A percentile compares a stretch with the other conserved stretches of the same genome.
Conservation (phyloP, 768 basidiomycete species). For the Suillus spraguei region DNA sequence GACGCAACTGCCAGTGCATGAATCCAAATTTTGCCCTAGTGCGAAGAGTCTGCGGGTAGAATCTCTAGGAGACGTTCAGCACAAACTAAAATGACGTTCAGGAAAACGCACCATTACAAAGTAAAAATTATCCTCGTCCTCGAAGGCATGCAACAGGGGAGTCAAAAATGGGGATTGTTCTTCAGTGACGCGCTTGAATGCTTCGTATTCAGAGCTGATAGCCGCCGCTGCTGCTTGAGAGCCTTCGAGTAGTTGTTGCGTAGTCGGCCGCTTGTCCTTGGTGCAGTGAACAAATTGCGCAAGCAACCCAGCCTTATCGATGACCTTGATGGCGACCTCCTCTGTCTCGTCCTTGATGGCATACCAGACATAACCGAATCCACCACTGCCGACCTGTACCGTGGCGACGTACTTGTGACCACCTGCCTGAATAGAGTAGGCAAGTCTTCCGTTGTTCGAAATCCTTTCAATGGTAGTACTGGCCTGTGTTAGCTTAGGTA, state of each 20-base stretch:
- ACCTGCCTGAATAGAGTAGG: constrained; percentile 8
- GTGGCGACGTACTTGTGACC: constrained; percentile 8
- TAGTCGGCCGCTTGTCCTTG: not conserved
- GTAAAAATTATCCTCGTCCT: constrained; percentile 17
- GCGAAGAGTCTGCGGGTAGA: constrained; percentile 17
- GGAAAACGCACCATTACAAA: constrained; percentile 16
- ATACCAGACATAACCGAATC: constrained; percentile 15
- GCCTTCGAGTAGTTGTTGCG: not conserved
- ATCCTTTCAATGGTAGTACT: not conserved
- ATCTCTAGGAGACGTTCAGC: constrained; percentile 10
- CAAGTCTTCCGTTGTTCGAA: not conserved
- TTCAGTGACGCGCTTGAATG: constrained; percentile 7
- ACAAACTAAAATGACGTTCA: not conserved
- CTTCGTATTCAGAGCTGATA: constrained; percentile 2
- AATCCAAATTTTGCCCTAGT: constrained; percentile 6
- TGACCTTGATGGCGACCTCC: constrained; percentile 18
- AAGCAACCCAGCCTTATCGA: constrained; percentile 8
- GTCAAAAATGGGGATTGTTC: constrained; percentile 15
- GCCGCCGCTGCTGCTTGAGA: not conserved
- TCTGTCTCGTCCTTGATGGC: constrained; percentile 11
- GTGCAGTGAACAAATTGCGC: not conserved
- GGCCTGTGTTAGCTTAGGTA: not conserved
- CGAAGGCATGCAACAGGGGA: constrained; percentile 16
- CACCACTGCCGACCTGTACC: constrained; percentile 13
- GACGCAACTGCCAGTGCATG: constrained; percentile 16